Base-by-base conservation (phyloP, 2,329 filamentous ascomycete species). In the Periconia sp. region DNA sequence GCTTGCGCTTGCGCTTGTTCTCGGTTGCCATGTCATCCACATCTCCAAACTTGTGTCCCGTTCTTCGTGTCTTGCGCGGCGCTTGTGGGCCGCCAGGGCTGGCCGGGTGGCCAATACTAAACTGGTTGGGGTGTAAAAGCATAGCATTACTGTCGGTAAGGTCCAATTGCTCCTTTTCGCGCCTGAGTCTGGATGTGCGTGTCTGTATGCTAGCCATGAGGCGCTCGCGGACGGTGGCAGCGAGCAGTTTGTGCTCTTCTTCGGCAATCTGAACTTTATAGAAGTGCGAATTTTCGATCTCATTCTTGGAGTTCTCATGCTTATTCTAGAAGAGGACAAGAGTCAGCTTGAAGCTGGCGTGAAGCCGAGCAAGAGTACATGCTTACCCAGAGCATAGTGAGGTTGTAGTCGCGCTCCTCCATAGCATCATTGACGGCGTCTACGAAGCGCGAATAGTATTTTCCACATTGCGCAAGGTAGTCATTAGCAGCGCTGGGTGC, bases 391-490 rank as follows among this genome's bases (percentile, higher is more conserved):
- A 95, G 82, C 63, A 86, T 82, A 5, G 88, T 86, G 63, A 97
- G 74, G 58, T 92, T 85, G 52, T 88, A 85, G 74, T 99, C 94
- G 57, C 89, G 83, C 61, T 89, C 83, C 70, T 97, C 92, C 54
- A 96, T 85, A 6, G 90, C 81, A 68, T 95, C 87, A 65, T 96
- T 95, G 40, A 96, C 82, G 49, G 92, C 85, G 55, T 89, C 83
- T 15, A 94, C 84, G 74, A 95, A 97, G 56, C 89, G 85, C 46
- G 86, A 81, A 68, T 96, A 96, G 63, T 87, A 84, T 60, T 86
- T 89, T 1, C 94, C 94, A 23, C 90, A 80, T 56, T 83, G 69
- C 22, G 77, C 78, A 30, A 76, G 73, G 65, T 81, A 83, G 56
- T 85, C 90, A 73, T 88, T 87, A 39, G 86, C 89, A 65, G 80